Evolutionary conservation across 2,329 filamentous ascomycete species (phyloP).

Genomic region (Geosmithia flava): DNA sequence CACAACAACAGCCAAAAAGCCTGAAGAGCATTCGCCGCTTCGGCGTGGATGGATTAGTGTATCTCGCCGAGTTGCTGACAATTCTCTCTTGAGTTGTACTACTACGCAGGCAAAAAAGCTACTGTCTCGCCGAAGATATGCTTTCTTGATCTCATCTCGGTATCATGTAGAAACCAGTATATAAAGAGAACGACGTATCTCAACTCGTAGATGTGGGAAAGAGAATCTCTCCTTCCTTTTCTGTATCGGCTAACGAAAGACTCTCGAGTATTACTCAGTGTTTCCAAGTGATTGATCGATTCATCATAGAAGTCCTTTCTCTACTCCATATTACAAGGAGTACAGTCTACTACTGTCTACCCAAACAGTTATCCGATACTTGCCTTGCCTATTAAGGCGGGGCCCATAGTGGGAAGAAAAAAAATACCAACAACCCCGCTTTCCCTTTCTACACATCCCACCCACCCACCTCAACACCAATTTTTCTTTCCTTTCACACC

Average conservation of each 20-base stretch:
- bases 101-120: too few species aligned
- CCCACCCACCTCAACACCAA: conserved; percentile 7
- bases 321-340: too few species aligned
- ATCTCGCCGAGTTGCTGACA: too few species aligned
- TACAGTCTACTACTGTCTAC: not conserved
- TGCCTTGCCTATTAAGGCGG: conserved; percentile 1
- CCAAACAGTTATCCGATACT: not conserved
- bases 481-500: conserved; percentile 14
- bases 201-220: not conserved
- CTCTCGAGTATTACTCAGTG: not conserved
- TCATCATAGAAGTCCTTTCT: too few species aligned
- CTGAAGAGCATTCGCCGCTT: too few species aligned
- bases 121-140: too few species aligned
- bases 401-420: conserved; percentile 1
- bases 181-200: not conserved
- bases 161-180: too few species aligned
- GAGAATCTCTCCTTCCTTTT: not conserved
- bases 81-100: too few species aligned
- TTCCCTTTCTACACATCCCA: conserved; percentile 12
- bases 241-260: not conserved
- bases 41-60: too few species aligned
- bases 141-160: too few species aligned
- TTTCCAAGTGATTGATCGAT: not conserved
- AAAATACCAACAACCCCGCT: conserved; percentile 32
- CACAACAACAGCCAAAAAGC: too few species aligned